Evolutionary conservation across 768 basidiomycete genomes (phyloP), one percentile per base, ranked within the genome.

Genomic region (Suillus spraguei): DNA sequence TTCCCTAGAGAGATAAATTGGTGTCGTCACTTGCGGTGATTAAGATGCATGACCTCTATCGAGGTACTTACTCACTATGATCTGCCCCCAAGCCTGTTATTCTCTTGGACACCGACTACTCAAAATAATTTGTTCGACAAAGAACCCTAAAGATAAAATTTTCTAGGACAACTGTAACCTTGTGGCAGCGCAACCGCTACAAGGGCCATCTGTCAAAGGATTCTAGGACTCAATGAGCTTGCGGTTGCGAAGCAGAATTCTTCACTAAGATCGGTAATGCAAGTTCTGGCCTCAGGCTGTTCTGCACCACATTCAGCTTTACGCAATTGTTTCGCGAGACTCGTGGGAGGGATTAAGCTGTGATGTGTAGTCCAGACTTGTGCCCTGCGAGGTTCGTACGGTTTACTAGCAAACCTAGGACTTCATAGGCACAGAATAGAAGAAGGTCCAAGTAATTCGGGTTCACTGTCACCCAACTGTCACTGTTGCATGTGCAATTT

Each of bases 11-110:
- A 38, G 13, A 38, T 3, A 52, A 35, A 55, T 36, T 5, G 16
- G 35, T n/a, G n/a, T n/a, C n/a, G n/a, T n/a, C n/a, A n/a, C n/a
- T 54, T 54, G 35, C 35, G 53, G 53, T 36, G 35, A 36, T 54
- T 36, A 35, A n/a, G 20, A 33, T 5, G 11, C 46, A 35, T 35
- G n/a, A 54, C 22, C 46, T 20, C 20, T 36, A 14, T 7, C 35
- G 22, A 54, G 35, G 35, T n/a, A 47, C 47, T 38, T 38, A 13
- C 5, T 38, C 49, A 49, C 14, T 22, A 8, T 28, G 28, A 28
- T 36, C 36, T 8, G 4, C 14, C 7, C 11, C n/a, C n/a, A 4
- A 28, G 36, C 5, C 6, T 1, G 16, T 36, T n/a, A 36, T 35
- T 36, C 4, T 5, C 14, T 22, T 8, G 28, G 28, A 4, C 28